Conservation (phyloP, 495 filamentous ascomycete species). For the Zalerion maritima region DNA sequence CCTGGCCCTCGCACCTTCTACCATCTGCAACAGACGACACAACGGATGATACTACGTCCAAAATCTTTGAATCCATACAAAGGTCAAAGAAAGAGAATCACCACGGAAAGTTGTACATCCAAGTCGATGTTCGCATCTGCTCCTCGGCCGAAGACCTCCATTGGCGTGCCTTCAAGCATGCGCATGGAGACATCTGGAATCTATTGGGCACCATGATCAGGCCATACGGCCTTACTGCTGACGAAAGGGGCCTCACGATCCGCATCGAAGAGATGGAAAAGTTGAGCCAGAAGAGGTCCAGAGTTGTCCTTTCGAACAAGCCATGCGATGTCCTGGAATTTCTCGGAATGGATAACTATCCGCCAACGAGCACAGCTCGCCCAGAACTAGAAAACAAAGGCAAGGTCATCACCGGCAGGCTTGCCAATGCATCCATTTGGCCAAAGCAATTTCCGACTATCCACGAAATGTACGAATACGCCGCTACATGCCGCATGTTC, state of each 20-base stretch:
- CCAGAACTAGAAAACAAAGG: too few species aligned
- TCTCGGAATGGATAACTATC: conserved; percentile 34
- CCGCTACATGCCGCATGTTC: conserved; percentile 38
- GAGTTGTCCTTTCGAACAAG: conserved; percentile 40
- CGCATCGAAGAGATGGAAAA: conserved; percentile 48
- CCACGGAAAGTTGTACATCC: conserved; percentile 27
- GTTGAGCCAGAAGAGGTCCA: conserved; percentile 35
- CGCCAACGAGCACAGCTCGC: too few species aligned
- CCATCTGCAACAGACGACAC: not conserved
- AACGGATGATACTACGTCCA: too few species aligned
- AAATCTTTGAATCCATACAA: too few species aligned
- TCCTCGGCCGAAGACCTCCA: conserved; percentile 22
- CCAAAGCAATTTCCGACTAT: conserved; percentile 30
- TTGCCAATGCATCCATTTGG: conserved; percentile 19
- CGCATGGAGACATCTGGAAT: conserved; percentile 53
- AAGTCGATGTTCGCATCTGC: conserved; percentile 50
- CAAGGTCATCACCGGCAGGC: too few species aligned
- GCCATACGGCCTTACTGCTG: conserved; percentile 46
- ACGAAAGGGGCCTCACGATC: conserved; percentile 42
- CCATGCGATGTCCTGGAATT: conserved; percentile 40
- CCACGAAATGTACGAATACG: conserved; percentile 43
- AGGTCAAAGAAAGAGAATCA: too few species aligned
- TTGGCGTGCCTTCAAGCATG: conserved; percentile 47
- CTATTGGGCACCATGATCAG: conserved; percentile 46
- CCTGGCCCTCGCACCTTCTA: conserved; percentile 24